A percentile compares a stretch with the other conserved stretches of the same genome.
phyloP scores from a whole-genome alignment of 2,329 filamentous ascomycete species.

The Camillea tinctor region DNA sequence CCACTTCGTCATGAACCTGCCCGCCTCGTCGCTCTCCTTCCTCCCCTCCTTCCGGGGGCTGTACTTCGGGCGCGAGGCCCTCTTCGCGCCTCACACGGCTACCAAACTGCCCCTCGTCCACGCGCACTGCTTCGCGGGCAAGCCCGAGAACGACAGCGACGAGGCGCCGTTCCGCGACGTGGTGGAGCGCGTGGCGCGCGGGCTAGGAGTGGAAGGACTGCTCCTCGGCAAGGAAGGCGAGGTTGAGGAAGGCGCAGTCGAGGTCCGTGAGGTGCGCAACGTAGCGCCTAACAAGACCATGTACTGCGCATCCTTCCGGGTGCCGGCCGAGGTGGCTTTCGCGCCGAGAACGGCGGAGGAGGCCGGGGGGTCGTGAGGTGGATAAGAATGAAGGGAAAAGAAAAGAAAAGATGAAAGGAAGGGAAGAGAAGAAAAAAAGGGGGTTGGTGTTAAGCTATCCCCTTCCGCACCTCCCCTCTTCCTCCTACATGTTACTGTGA shows the following conservation, averaged over 20 bases:
- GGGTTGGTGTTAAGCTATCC: too few species aligned
- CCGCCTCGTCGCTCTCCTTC: constrained; percentile 84
- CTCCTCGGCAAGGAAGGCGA: constrained; percentile 49
- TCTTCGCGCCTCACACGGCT: constrained; percentile 61
- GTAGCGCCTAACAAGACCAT: constrained; percentile 94
- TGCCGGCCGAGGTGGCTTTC: constrained; percentile 84
- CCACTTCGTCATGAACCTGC: constrained; percentile 99
- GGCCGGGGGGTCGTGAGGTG: too few species aligned
- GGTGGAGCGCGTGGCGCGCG: constrained; percentile 62
- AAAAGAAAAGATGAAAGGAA: too few species aligned
- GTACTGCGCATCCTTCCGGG: constrained; percentile 91
- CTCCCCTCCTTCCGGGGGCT: constrained; percentile 73
- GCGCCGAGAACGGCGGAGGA: constrained; percentile 33
- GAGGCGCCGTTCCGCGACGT: constrained; percentile 55
- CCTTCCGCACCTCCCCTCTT: too few species aligned
- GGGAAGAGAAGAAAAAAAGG: too few species aligned
- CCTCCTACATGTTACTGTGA: too few species aligned
- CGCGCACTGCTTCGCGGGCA: constrained; percentile 90
- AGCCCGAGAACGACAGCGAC: constrained; percentile 68
- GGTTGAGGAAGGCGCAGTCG: constrained; percentile 49
- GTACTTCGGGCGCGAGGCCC: constrained; percentile 67
- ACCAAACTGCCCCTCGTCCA: constrained; percentile 77
- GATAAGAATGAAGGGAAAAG: too few species aligned
- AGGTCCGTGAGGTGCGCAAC: constrained; percentile 72
- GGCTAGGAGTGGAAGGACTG: constrained; percentile 52